A percentile compares a stretch with the other conserved stretches of the same genome.
Conservation (phyloP, 139 green algal genomes). For the Zygnema circumcarinatum region DNA sequence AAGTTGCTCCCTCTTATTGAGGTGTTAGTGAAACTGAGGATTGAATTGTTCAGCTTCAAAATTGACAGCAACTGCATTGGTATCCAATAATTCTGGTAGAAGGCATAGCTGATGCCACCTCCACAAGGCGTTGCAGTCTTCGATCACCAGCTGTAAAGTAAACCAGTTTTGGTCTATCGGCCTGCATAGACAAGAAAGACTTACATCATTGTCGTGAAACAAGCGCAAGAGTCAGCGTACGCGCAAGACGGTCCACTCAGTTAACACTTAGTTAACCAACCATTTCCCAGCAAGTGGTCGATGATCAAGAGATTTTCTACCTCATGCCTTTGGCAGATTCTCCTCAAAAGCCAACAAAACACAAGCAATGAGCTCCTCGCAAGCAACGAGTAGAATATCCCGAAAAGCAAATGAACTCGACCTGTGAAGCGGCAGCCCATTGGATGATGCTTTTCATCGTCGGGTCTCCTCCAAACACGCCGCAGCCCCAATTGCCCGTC, state of each 20-base stretch:
- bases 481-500: conserved; percentile 58
- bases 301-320: background rate
- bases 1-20: no score
- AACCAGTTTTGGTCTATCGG: background rate
- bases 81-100: no score
- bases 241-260: background rate
- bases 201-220: background rate
- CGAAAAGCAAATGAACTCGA: background rate
- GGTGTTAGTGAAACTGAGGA: no score
- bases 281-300: no score
- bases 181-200: background rate
- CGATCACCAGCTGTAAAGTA: background rate
- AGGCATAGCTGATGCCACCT: background rate
- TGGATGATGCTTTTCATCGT: conserved; percentile 54
- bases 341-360: background rate
- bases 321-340: background rate
- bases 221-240: background rate
- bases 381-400: background rate
- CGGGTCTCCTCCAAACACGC: conserved; percentile 54
- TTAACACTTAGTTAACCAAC: no score
- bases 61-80: no score
- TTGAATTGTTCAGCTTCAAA: no score
- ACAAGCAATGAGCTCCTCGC: no score
- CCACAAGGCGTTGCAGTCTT: background rate
- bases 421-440: conserved; percentile 48